phyloP scores from a whole-genome alignment of 257 asterid species.

The Ilex aquifolium region DNA sequence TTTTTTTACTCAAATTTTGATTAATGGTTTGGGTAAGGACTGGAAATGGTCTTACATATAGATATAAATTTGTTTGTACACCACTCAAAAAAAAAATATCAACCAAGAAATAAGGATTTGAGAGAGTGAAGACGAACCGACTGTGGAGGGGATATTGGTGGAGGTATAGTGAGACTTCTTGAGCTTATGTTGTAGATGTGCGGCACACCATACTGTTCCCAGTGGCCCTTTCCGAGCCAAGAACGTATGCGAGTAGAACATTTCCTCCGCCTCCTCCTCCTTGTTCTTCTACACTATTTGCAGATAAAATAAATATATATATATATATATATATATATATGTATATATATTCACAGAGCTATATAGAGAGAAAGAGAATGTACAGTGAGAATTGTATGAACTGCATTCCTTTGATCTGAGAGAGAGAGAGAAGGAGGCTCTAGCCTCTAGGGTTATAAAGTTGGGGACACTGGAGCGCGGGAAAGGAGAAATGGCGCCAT shows the following conservation, averaged over 20 bases:
- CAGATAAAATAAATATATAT: background rate
- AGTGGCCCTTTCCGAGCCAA: conserved; percentile 80
- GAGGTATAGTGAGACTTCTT: conserved; percentile 57
- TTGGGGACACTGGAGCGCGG: conserved; percentile 15
- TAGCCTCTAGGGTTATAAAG: background rate
- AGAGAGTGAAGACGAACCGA: conserved; percentile 34
- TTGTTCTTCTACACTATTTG: conserved; percentile 11
- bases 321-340: background rate
- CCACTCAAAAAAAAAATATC: background rate
- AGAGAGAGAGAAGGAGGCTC: background rate
- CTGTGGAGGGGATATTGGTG: conserved; percentile 62
- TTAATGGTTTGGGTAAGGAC: too few species aligned
- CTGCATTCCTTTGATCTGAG: background rate
- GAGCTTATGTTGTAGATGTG: conserved; percentile 78
- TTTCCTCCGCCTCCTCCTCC: conserved; percentile 9
- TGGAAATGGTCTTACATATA: background rate
- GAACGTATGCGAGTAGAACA: conserved; percentile 82
- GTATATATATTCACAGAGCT: background rate
- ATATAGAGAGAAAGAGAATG: background rate
- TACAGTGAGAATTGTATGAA: too few species aligned
- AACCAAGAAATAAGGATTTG: background rate
- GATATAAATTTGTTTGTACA: background rate
- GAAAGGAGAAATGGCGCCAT: conserved; percentile 41
- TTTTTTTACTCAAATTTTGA: too few species aligned
- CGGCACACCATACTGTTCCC: conserved; percentile 96